A percentile compares a stretch with the other conserved stretches of the same genome.
Evolutionary conservation across 73 alveolate genomes (phyloP).

Genomic region (Paramecium tetraurelia): DNA sequence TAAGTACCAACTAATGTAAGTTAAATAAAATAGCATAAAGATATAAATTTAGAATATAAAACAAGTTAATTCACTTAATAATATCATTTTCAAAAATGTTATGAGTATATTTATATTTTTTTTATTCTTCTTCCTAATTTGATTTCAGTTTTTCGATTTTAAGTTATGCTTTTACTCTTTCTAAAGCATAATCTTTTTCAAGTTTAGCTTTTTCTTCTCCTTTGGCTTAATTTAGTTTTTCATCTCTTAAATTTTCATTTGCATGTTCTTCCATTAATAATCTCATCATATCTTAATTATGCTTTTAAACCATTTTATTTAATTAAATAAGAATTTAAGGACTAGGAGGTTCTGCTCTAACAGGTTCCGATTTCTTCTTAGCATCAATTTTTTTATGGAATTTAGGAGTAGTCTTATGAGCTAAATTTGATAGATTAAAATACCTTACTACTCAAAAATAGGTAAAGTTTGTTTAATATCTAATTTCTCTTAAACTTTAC

Average conservation of each 20-base stretch:
- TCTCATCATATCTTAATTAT: not conserved
- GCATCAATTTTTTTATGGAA: not conserved
- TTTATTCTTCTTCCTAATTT: not conserved
- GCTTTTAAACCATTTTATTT: not conserved
- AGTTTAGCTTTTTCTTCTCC: not conserved
- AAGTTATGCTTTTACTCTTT: not conserved
- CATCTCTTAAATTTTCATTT: constrained; percentile 24
- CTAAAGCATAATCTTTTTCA: not conserved
- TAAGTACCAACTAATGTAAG: not conserved
- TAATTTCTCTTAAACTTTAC: not conserved
- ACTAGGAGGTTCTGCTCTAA: not conserved
- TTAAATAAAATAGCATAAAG: not conserved
- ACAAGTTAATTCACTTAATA: not conserved
- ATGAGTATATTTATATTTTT: not conserved
- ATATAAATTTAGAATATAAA: not conserved
- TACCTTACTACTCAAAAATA: not conserved
- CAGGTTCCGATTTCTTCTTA: not conserved
- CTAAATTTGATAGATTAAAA: not conserved
- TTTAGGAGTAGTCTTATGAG: not conserved
- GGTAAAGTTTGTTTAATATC: not conserved
- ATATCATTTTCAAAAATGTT: not conserved
- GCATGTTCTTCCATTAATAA: not conserved
- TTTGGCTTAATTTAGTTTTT: not conserved
- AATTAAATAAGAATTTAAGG: not conserved
- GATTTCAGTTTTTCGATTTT: not conserved